Base-by-base conservation (phyloP, 2,329 filamentous ascomycete species). In the Fusarium sp. region DNA sequence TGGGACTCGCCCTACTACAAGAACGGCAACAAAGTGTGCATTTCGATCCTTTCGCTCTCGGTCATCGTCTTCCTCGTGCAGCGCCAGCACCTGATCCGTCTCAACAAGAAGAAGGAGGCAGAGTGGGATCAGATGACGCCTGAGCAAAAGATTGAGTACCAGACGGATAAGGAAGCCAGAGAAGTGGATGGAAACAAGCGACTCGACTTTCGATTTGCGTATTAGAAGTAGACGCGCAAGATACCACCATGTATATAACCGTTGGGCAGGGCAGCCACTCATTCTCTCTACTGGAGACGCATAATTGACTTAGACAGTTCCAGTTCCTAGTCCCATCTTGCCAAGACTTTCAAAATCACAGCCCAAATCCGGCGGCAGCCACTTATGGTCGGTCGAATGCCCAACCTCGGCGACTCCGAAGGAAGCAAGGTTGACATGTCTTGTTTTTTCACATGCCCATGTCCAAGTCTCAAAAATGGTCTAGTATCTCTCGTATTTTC, bases 1-100 rank as follows among this genome's bases (percentile, higher is more conserved):
- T 83, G 85, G 64, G 89, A 91, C 64, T 83, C 83, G 7, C 89
- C 89, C 0, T 87, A 87, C 74, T 91, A 90, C 77, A 86, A 88
- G 67, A 84, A 76, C 5, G 89, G 89, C 10, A 91, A 91, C 80
- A 87, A 83, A 27, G 86, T 90, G 4, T 83, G 90, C 57, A 85
- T 92, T 27, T 86, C 83, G 2, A 83, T 91, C 57, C 81, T 86
- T 4, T 83, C 83, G 0, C 83, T 89, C 31, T 84, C 85, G 22
- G 75, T 90, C 10, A 78, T 85, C 0, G 74, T 86, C 1, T 90
- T 91, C 55, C 29, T 90, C 35, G 81, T 80, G 2, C 86, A 88
- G 74, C 81, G 87, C 17, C 79, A 85, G 66, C 84, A 81, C 36
- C 78, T 88, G 46, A 73, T 83, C 6, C 76, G 80, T 22, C 74